Percentiles rank a stretch among this genome's conserved stretches.
Evolutionary conservation across 805 yeast genomes (phyloP).

Genomic region (Candida qinlingensis): DNA sequence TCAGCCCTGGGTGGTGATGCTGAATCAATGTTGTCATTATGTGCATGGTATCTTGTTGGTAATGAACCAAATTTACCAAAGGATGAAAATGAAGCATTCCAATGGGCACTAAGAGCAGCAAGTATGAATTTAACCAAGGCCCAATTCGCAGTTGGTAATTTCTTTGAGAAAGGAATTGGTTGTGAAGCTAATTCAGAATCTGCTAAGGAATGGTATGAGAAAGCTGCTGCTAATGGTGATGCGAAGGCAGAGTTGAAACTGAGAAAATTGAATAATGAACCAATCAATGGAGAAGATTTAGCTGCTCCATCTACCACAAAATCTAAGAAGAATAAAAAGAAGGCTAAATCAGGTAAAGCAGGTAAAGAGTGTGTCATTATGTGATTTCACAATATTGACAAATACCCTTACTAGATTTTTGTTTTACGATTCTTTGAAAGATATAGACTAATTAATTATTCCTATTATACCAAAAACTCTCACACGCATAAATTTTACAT

Average conservation of each 20-base stretch:
- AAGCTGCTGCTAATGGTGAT: conserved; percentile 63
- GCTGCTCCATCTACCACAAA: background rate
- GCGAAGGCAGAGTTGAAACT: conserved; percentile 41
- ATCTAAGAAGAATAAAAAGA: conserved; percentile 7
- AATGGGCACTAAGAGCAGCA: conserved; percentile 92
- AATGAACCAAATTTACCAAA: conserved; percentile 74
- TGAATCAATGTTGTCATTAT: conserved; percentile 84
- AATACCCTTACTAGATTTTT: background rate
- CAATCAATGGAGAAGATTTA: conserved; percentile 1
- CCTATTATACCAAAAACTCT: too few relatives aligned
- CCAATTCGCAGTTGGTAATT: conserved; percentile 78
- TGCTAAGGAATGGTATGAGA: conserved; percentile 70
- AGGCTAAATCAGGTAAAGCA: conserved; percentile 10
- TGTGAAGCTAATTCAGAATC: conserved; percentile 51
- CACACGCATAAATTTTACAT: too few relatives aligned
- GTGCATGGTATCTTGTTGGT: conserved; percentile 96
- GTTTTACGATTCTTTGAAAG: background rate
- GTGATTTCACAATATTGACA: background rate
- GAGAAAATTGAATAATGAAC: conserved; percentile 2
- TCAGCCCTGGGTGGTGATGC: conserved; percentile 89
- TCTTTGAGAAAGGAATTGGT: conserved; percentile 85
- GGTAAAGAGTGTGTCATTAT: conserved; percentile 19
- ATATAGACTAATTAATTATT: too few relatives aligned
- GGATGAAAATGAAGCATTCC: conserved; percentile 83
- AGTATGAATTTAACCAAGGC: conserved; percentile 70